These are phyloP conservation scores for Hygrophila difformis DNA, from an alignment of 257 asterid genomes.

Conservation along the genomic window DNA sequence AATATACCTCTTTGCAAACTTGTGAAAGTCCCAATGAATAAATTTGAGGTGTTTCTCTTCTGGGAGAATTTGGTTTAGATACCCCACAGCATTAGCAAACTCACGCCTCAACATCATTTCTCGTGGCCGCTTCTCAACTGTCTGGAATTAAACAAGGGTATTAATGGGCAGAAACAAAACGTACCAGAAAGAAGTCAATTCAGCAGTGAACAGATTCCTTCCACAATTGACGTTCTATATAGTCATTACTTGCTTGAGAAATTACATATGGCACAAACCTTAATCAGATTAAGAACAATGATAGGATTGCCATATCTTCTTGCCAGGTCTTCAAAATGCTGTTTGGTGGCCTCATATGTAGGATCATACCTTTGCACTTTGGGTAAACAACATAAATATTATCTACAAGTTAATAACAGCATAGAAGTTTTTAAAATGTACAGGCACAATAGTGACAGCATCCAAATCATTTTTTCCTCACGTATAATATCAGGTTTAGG, in stretches of 20 bases:
- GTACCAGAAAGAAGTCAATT: neutral
- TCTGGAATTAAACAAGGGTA: conserved; percentile 45
- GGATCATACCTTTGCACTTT: conserved; percentile 99
- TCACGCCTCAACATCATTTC: conserved; percentile 99
- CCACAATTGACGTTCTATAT: too few species aligned
- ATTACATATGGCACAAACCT: conserved; percentile 39
- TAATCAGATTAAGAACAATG: conserved; percentile 88
- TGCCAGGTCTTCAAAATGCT: conserved; percentile 92
- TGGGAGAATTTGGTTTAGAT: conserved; percentile 80
- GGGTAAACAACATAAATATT: neutral
- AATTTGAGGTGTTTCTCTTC: conserved; percentile 83
- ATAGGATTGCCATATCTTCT: conserved; percentile 92
- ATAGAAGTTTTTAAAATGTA: neutral
- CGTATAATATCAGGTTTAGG: conserved; percentile 98
- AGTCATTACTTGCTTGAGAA: neutral
- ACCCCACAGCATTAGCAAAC: conserved; percentile 92
- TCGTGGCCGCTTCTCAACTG: conserved; percentile 95
- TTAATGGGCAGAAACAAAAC: neutral
- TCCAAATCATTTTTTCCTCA: conserved; percentile 33
- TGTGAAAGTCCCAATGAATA: conserved; percentile 98
- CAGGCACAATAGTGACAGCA: conserved; percentile 8
- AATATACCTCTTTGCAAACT: conserved; percentile 95
- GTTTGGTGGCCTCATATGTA: conserved; percentile 91
- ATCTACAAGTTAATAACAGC: conserved; percentile 1
- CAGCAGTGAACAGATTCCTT: conserved; percentile 12